Percentiles rank a stretch among this genome's conserved stretches.
Evolutionary conservation across 768 basidiomycete genomes (phyloP).

Genomic region (Boletus rex-veris): DNA sequence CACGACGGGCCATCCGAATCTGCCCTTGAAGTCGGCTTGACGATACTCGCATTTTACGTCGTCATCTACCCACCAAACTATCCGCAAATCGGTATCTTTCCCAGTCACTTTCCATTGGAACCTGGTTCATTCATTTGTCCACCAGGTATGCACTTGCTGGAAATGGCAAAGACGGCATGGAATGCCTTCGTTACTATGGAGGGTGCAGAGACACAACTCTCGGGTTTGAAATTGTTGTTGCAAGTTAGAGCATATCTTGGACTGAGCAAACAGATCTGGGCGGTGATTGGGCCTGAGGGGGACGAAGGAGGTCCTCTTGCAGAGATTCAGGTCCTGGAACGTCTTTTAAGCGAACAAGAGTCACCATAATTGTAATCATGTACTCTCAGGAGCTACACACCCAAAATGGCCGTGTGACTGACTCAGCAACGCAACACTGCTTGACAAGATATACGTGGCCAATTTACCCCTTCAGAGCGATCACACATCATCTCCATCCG

Average conservation of each 20-base stretch:
- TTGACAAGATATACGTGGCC: conserved; percentile 7
- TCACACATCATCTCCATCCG: neutral
- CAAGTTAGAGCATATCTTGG: conserved; percentile 37
- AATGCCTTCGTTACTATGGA: conserved; percentile 48
- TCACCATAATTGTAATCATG: neutral
- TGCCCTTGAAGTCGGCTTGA: conserved; percentile 53
- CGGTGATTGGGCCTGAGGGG: conserved; percentile 57
- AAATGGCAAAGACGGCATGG: conserved; percentile 77
- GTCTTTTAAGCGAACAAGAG: conserved; percentile 33
- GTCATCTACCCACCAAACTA: conserved; percentile 73
- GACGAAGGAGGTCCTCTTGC: conserved; percentile 57
- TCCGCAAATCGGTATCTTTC: conserved; percentile 69
- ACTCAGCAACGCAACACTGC: conserved; percentile 16
- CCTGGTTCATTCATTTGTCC: neutral
- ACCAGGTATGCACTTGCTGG: conserved; percentile 70
- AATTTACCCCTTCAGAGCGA: neutral
- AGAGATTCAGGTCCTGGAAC: conserved; percentile 47
- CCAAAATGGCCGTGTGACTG: neutral
- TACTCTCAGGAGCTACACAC: too few relatives aligned
- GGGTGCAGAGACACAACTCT: neutral
- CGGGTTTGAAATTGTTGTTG: conserved; percentile 23
- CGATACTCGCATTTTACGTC: conserved; percentile 62
- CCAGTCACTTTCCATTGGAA: neutral
- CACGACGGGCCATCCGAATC: conserved; percentile 57
- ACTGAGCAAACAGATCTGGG: conserved; percentile 41